phyloP scores from a whole-genome alignment of 2,329 filamentous ascomycete species.

The Stemphylium beticola region DNA sequence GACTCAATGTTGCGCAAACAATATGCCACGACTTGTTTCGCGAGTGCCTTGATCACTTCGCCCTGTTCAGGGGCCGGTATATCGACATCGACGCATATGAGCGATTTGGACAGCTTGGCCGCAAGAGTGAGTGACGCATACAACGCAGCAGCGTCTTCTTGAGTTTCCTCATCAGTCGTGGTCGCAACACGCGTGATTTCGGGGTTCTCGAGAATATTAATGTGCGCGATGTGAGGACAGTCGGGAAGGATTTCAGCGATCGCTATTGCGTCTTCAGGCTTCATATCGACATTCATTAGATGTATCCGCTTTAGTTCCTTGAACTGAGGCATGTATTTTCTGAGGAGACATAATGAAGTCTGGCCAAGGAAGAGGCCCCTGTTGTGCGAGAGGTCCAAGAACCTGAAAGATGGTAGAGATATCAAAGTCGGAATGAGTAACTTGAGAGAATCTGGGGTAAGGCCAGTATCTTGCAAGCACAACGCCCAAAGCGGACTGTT shows the following conservation, averaged over 20 bases:
- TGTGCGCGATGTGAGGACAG: slow-evolving; percentile 77
- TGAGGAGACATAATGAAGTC: slow-evolving; percentile 75
- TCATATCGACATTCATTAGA: slow-evolving; percentile 81
- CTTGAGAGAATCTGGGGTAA: slow-evolving; percentile 74
- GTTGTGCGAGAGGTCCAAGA: slow-evolving; percentile 93
- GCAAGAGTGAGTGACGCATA: slow-evolving; percentile 92
- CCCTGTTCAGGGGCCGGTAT: slow-evolving; percentile 81
- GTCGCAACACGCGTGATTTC: slow-evolving; percentile 73
- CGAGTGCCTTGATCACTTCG: slow-evolving; percentile 88
- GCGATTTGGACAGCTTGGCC: slow-evolving; percentile 78
- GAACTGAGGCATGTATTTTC: slow-evolving; percentile 86
- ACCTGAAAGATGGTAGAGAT: slow-evolving; percentile 75
- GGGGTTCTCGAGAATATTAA: slow-evolving; percentile 85
- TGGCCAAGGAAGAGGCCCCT: slow-evolving; percentile 77
- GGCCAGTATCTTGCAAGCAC: slow-evolving; percentile 83
- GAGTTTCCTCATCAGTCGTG: slow-evolving; percentile 76
- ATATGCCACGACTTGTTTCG: slow-evolving; percentile 93
- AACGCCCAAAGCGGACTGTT: slow-evolving; percentile 74
- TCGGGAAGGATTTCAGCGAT: slow-evolving; percentile 91
- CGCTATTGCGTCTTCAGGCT: slow-evolving; percentile 86
- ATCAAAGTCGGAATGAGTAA: slow-evolving; percentile 76
- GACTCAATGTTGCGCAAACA: slow-evolving; percentile 90
- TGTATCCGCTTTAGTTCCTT: slow-evolving; percentile 81
- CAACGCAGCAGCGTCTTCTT: slow-evolving; percentile 92
- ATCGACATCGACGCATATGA: slow-evolving; percentile 92